Percentiles rank a stretch among this genome's conserved stretches.
phyloP scores from a whole-genome alignment of 371 early-diverging fungal genomes.

The Mucor velutinosus region DNA sequence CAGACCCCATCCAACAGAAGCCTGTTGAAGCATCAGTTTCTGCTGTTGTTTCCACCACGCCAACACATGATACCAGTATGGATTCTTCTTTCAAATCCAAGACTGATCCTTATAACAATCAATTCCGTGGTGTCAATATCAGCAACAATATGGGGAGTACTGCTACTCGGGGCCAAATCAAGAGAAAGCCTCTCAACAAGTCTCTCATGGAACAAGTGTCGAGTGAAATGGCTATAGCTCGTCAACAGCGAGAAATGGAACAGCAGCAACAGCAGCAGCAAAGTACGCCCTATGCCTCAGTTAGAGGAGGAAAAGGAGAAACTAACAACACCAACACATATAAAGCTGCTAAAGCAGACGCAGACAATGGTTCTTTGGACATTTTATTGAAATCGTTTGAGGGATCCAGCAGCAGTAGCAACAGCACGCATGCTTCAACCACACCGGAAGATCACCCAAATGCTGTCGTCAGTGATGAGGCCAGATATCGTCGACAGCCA shows the following conservation, averaged over 20 bases:
- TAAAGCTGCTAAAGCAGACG: slow-evolving; percentile 4
- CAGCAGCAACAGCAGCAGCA: not conserved
- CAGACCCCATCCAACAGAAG: not conserved
- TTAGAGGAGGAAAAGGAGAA: not conserved
- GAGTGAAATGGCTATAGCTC: slow-evolving; percentile 14
- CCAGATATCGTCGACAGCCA: slow-evolving; percentile 12
- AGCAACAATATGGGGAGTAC: slow-evolving; percentile 26
- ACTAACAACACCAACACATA: not conserved
- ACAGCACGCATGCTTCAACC: not conserved
- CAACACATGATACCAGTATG: not conserved
- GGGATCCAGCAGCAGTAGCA: not conserved
- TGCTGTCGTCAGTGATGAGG: slow-evolving; percentile 8
- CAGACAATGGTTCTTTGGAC: slow-evolving; percentile 14
- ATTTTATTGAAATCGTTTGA: slow-evolving; percentile 14
- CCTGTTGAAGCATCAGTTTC: not conserved
- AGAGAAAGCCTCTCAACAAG: slow-evolving; percentile 38
- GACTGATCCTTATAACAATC: not conserved
- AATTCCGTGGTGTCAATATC: not conserved
- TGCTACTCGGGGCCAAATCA: slow-evolving; percentile 27
- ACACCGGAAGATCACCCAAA: not conserved
- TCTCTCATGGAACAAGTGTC: slow-evolving; percentile 22
- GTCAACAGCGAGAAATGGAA: slow-evolving; percentile 8
- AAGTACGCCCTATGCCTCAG: not conserved
- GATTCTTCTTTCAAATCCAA: not conserved
- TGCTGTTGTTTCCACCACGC: not conserved